phyloP scores from a whole-genome alignment of 2,329 filamentous ascomycete genomes.

The Monosporascus sp. region DNA sequence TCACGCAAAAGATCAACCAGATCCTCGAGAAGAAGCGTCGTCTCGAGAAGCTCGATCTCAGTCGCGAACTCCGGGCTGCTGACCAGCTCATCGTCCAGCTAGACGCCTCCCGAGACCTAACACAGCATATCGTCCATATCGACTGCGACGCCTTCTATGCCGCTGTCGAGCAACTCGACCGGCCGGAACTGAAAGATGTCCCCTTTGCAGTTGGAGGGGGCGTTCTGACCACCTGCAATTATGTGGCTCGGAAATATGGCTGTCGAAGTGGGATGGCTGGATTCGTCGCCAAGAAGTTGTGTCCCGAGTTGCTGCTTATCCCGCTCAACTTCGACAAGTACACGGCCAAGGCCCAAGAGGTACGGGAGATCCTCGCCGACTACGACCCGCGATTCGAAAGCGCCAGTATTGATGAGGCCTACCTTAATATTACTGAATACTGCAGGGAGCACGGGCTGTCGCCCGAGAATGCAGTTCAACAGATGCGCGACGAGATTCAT shows the following conservation, averaged over 20 bases:
- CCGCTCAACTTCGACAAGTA: conserved; percentile 90
- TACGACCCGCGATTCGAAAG: conserved; percentile 92
- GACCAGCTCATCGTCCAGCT: conserved; percentile 78
- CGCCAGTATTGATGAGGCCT: conserved; percentile 93
- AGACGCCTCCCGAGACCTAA: conserved; percentile 72
- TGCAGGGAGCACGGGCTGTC: conserved; percentile 62
- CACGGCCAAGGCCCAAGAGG: conserved; percentile 79
- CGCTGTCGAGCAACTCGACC: conserved; percentile 79
- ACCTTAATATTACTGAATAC: conserved; percentile 88
- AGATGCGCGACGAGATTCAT: conserved; percentile 72
- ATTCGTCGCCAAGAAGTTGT: conserved; percentile 92
- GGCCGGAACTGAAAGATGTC: conserved; percentile 76
- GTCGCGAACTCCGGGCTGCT: conserved; percentile 65
- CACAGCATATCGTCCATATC: conserved; percentile 81
- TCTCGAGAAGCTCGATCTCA: conserved; percentile 71
- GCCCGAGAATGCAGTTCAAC: conserved; percentile 68
- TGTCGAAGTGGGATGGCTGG: conserved; percentile 93
- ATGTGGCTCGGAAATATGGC: conserved; percentile 82
- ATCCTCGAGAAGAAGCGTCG: conserved; percentile 71
- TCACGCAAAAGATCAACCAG: conserved; percentile 79
- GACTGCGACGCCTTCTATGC: conserved; percentile 99
- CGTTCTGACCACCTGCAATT: conserved; percentile 70
- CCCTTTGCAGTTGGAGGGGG: conserved; percentile 84
- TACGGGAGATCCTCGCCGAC: conserved; percentile 73
- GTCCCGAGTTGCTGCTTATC: conserved; percentile 75